phyloP scores from a whole-genome alignment of 2,329 filamentous ascomycete species.

The Trichoderma atroviride region DNA sequence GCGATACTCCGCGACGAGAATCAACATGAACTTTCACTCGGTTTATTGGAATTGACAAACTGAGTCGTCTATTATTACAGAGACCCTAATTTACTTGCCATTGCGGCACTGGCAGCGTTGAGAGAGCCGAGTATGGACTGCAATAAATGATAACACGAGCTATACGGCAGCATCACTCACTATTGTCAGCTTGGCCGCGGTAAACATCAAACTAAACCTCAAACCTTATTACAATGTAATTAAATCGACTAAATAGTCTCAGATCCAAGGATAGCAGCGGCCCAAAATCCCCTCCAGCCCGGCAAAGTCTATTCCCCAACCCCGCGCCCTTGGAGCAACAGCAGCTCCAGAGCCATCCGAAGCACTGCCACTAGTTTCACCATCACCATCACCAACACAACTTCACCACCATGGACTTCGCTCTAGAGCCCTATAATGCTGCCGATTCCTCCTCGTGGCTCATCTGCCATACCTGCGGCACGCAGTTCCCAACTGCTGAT shows the following conservation, averaged over 20 bases:
- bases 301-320: conserved; percentile 15
- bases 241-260: neutral
- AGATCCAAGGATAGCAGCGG: neutral
- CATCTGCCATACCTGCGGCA: conserved; percentile 70
- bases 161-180: neutral
- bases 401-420: conserved; percentile 24
- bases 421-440: conserved; percentile 26
- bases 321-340: conserved; percentile 9
- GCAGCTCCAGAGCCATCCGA: neutral
- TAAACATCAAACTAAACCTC: neutral
- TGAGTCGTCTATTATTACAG: neutral
- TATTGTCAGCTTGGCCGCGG: neutral
- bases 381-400: neutral
- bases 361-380: neutral
- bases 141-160: neutral
- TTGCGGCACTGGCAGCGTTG: neutral
- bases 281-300: neutral
- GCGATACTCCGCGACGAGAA: neutral
- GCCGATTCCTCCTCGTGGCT: conserved; percentile 39
- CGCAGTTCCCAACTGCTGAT: conserved; percentile 58
- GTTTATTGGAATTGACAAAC: neutral
- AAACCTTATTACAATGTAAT: neutral
- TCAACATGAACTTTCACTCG: neutral
- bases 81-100: neutral
- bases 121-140: neutral